Percentiles rank a stretch among this genome's conserved stretches.
phyloP scores from a whole-genome alignment of 495 filamentous ascomycete species.

The Annulohypoxylon nitens region DNA sequence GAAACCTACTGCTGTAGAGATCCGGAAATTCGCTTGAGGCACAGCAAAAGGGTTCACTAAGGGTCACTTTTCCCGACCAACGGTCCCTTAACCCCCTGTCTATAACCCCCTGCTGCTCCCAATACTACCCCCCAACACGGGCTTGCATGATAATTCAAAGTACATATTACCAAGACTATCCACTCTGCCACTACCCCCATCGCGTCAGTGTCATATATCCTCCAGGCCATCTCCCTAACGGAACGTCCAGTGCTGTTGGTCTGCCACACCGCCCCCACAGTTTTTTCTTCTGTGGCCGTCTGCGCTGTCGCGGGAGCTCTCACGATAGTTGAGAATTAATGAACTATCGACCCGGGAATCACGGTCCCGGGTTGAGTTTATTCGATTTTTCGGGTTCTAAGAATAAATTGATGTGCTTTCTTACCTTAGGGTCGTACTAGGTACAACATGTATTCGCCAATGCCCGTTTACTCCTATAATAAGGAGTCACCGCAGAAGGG shows the following conservation, averaged over 20 bases:
- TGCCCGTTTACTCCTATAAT: constrained; percentile 31
- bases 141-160: constrained; percentile 51
- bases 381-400: constrained; percentile 34
- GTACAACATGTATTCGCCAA: constrained; percentile 46
- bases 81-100: constrained; percentile 31
- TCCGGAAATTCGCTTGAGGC: constrained; percentile 43
- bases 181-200: constrained; percentile 48
- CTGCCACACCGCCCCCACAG: constrained; percentile 47
- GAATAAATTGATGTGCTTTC: constrained; percentile 23
- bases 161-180: constrained; percentile 46
- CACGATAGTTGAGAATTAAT: constrained; percentile 35
- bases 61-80: constrained; percentile 46
- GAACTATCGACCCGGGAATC: constrained; percentile 38
- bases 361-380: constrained; percentile 28
- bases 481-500: constrained; percentile 41
- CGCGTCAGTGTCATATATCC: constrained; percentile 51
- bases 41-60: constrained; percentile 13
- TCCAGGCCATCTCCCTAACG: constrained; percentile 47
- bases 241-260: constrained; percentile 25
- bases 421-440: constrained; percentile 11
- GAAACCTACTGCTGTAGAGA: constrained; percentile 19
- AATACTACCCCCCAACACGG: constrained; percentile 42
- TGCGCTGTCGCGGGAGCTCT: constrained; percentile 40
- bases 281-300: constrained; percentile 37
- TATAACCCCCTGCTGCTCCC: constrained; percentile 42